Percentiles rank a stretch among this genome's conserved stretches.
Conservation (phyloP, 805 yeast genomes). For the Candida methanosorbosa region DNA sequence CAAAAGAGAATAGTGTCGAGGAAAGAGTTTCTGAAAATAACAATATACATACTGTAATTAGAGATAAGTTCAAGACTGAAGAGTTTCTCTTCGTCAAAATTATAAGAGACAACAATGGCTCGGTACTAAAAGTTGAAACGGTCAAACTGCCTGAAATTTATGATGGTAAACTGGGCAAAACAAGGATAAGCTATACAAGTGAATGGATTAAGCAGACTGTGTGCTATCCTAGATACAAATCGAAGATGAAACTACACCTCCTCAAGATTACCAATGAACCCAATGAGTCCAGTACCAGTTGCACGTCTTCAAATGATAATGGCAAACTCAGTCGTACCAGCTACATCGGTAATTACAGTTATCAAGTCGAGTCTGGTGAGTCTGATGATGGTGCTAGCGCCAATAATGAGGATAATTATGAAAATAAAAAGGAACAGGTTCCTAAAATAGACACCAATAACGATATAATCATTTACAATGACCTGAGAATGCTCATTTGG, state of each 20-base stretch:
- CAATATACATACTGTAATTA: constrained; percentile 8
- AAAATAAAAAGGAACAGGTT: no score
- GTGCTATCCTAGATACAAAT: constrained; percentile 35
- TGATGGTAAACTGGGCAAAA: constrained; percentile 5
- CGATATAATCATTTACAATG: constrained; percentile 20
- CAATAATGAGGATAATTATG: no score
- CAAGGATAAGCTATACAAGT: constrained; percentile 15
- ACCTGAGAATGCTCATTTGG: constrained; percentile 19
- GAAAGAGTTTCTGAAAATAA: no score
- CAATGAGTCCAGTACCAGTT: no score
- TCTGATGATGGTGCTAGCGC: no score
- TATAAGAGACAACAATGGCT: constrained; percentile 30
- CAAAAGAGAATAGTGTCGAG: no score
- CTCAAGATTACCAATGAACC: no score
- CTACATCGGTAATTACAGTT: no score
- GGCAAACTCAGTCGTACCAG: no score
- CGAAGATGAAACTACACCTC: constrained; percentile 33
- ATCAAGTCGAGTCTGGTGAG: no score
- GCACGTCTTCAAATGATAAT: no score
- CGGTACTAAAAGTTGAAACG: constrained; percentile 28
- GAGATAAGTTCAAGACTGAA: constrained; percentile 7
- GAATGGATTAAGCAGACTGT: constrained; percentile 30
- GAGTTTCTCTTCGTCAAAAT: constrained; percentile 27
- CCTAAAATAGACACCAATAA: constrained; percentile 1
- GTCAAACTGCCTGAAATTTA: constrained; percentile 11